A percentile compares a stretch with the other conserved stretches of the same genome.
These are phyloP conservation scores for Chlamydomonas sp. DNA, from an alignment of 139 green algal species.

Conservation along the genomic window DNA sequence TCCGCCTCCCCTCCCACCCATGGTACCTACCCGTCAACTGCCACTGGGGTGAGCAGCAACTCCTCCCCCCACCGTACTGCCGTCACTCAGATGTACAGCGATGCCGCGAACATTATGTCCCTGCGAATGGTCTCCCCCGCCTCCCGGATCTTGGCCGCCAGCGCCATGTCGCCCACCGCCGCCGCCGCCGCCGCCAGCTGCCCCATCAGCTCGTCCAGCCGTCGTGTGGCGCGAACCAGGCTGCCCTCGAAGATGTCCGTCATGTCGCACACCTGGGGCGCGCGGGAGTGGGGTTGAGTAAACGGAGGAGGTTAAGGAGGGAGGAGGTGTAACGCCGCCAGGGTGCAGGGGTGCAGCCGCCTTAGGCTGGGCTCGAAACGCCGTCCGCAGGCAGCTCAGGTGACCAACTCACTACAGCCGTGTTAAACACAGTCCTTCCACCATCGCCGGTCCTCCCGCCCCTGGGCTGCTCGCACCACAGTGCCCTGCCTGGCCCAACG, in stretches of 20 bases:
- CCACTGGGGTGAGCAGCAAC: too few relatives aligned
- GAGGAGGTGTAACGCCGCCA: not conserved
- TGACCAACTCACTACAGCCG: too few relatives aligned
- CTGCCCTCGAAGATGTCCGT: conserved; percentile 94
- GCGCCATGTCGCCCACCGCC: conserved; percentile 81
- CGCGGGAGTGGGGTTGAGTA: not conserved
- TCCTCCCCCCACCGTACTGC: too few relatives aligned
- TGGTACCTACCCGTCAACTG: too few relatives aligned
- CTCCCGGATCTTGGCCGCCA: conserved; percentile 81
- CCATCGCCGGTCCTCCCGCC: too few relatives aligned
- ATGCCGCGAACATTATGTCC: conserved; percentile 96
- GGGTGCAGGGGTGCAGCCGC: too few relatives aligned
- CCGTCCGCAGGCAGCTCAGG: too few relatives aligned
- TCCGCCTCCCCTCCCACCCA: too few relatives aligned
- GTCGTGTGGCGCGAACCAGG: conserved; percentile 86
- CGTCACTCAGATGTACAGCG: conserved; percentile 83
- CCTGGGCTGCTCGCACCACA: too few relatives aligned
- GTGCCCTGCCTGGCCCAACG: too few relatives aligned
- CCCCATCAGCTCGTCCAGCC: conserved; percentile 94
- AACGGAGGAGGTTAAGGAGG: not conserved
- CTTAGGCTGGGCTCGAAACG: too few relatives aligned
- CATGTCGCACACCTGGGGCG: conserved; percentile 44
- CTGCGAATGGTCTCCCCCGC: conserved; percentile 79
- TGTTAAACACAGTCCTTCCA: too few relatives aligned
- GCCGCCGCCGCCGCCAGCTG: conserved; percentile 80